Evolutionary conservation across 257 asterid species (phyloP), one percentile per base, ranked within the genome.

Genomic region (Nicotiana benthamiana): DNA sequence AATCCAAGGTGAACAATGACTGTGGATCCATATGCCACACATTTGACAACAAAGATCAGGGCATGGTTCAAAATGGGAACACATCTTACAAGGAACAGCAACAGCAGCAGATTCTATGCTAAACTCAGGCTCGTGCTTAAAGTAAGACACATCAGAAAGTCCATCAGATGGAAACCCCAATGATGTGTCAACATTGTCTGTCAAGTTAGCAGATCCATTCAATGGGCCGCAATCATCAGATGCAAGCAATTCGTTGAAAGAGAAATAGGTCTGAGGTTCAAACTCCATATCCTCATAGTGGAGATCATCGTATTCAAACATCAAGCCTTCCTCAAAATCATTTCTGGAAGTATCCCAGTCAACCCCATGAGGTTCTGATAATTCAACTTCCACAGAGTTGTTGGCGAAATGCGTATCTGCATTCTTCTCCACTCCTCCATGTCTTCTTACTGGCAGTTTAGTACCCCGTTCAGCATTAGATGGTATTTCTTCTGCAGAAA

Each of bases 191-290:
- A 79, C 70, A 57, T 65, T 81, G 32, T 81, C 90, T 4, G 72
- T 64, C 28, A 57, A 86, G 83, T 84, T 78, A 75, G 81, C 89
- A 0, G 84, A 74, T 52, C 85, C 82, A 78, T 82, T 77, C 40
- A 66, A 63, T 54, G 85, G 72, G 65, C 79, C 89, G 77, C 83
- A 85, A 43, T 84, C 93, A 79, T 89, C 91, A 48, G 93, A 77
- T 82, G 84, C 89, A 80, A 88, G 94, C 84, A 94, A 75, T 86
- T 92, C 98, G 17, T 91, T 85, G 85, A 91, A 90, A 70, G 97
- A 94, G 86, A 94, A 94, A 82, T 90, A 94, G n/a, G 97, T 94
- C 90, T 94, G 97, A 57, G 98, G 98, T 85, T 94, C 98, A 60
- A 94, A 94, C 52, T 90, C 97, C 90, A 86, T 84, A 74, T 90